phyloP scores from a whole-genome alignment of 2,329 filamentous ascomycete genomes.

The Periconia macrospinosa region DNA sequence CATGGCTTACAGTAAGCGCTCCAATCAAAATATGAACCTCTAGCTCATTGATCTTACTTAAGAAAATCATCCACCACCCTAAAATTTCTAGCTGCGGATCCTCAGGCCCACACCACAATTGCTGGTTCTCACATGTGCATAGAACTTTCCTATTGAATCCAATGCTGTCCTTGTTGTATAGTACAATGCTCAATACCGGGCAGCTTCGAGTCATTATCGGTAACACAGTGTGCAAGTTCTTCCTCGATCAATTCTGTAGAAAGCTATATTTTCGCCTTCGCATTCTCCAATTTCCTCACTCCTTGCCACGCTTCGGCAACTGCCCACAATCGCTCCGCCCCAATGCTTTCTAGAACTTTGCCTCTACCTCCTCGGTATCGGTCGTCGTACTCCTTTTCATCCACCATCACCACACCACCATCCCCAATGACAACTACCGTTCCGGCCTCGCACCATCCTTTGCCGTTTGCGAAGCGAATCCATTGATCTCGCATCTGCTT shows the following conservation, averaged over 20 bases:
- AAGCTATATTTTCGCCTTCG: background rate
- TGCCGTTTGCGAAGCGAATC: constrained; percentile 25
- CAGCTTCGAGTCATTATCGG: too few relatives aligned
- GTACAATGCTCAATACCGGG: too few relatives aligned
- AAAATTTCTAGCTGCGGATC: too few relatives aligned
- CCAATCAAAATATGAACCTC: background rate
- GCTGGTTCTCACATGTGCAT: too few relatives aligned
- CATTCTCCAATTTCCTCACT: constrained; percentile 11
- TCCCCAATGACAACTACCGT: constrained; percentile 25
- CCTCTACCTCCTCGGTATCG: constrained; percentile 23
- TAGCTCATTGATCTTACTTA: background rate
- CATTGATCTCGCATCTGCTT: constrained; percentile 25
- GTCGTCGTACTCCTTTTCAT: constrained; percentile 25
- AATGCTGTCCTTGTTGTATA: too few relatives aligned
- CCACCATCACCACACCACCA: constrained; percentile 11
- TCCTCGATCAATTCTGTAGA: background rate
- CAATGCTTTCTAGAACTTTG: constrained; percentile 22
- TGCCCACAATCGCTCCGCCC: constrained; percentile 22
- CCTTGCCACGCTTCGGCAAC: constrained; percentile 33
- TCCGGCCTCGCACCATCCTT: constrained; percentile 22
- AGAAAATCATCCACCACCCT: too few relatives aligned
- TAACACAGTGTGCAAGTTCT: background rate
- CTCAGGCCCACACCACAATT: too few relatives aligned
- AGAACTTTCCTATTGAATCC: too few relatives aligned
- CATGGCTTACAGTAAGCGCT: background rate